Evolutionary conservation across 2,329 filamentous ascomycete genomes (phyloP).

Genomic region (Cercospora janseana): DNA sequence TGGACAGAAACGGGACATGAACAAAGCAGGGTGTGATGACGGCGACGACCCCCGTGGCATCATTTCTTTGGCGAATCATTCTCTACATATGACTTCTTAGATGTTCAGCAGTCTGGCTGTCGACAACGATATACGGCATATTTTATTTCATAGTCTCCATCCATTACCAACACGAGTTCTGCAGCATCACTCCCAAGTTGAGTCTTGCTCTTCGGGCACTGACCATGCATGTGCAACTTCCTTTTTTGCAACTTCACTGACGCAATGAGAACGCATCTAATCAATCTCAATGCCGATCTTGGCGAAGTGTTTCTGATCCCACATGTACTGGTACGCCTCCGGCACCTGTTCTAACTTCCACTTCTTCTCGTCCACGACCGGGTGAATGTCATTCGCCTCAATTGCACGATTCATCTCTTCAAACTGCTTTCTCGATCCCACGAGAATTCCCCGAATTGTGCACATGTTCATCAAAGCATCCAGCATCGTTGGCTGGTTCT

Average conservation of each 20-base stretch:
- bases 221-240: no score
- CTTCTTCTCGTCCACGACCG: constrained; percentile 58
- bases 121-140: neutral
- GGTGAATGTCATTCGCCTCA: constrained; percentile 59
- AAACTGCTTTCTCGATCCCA: constrained; percentile 56
- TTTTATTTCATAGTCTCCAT: no score
- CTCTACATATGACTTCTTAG: no score
- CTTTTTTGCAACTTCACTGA: no score
- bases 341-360: constrained; percentile 54
- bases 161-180: no score
- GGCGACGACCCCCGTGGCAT: no score
- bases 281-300: constrained; percentile 44
- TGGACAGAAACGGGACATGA: constrained; percentile 11
- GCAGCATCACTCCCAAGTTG: no score
- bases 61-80: no score
- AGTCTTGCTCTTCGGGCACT: no score
- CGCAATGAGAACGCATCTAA: constrained; percentile 24
- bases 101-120: neutral
- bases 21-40: no score
- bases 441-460: constrained; percentile 58
- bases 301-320: constrained; percentile 51
- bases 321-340: constrained; percentile 47
- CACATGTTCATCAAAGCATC: constrained; percentile 52
- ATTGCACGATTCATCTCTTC: constrained; percentile 60
- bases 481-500: constrained; percentile 53